phyloP scores from a whole-genome alignment of 1,284 basidiomycete species.

The Apiotrichum porosum region DNA sequence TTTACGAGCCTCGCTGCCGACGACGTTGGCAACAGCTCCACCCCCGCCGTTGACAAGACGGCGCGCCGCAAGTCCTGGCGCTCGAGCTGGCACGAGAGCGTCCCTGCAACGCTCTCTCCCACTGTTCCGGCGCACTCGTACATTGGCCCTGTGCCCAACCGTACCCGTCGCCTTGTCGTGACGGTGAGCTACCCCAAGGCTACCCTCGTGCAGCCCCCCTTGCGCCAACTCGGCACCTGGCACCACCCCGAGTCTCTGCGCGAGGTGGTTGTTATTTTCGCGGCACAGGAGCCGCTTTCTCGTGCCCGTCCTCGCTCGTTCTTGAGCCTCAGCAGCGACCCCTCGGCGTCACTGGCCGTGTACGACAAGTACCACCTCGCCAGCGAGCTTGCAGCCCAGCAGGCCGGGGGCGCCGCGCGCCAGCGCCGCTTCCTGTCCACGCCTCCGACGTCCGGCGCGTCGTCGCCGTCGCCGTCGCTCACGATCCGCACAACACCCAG shows the following conservation, averaged over 20 bases:
- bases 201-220: not conserved
- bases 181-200: slow-evolving; percentile 7
- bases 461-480: too few relatives aligned
- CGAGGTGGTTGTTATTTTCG: not conserved
- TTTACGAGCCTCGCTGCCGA: slow-evolving; percentile 12
- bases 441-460: not conserved
- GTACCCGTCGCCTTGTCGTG: slow-evolving; percentile 6
- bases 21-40: not conserved
- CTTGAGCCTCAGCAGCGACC: too few relatives aligned
- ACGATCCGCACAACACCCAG: not conserved
- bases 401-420: not conserved
- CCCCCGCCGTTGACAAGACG: not conserved
- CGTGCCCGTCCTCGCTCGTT: not conserved
- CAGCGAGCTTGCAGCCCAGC: too few relatives aligned
- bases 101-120: too few relatives aligned
- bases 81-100: too few relatives aligned
- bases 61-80: not conserved
- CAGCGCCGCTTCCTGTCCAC: not conserved
- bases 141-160: slow-evolving; percentile 10
- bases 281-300: not conserved
- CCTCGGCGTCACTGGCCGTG: not conserved
- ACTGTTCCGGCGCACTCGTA: not conserved
- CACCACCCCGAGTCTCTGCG: not conserved
- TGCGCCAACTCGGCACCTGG: slow-evolving; percentile 2
- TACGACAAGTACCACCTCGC: too few relatives aligned